Evolutionary conservation across 495 filamentous ascomycete genomes (phyloP), one percentile per base, ranked within the genome.

Genomic region (Penicillium subrubescens): DNA sequence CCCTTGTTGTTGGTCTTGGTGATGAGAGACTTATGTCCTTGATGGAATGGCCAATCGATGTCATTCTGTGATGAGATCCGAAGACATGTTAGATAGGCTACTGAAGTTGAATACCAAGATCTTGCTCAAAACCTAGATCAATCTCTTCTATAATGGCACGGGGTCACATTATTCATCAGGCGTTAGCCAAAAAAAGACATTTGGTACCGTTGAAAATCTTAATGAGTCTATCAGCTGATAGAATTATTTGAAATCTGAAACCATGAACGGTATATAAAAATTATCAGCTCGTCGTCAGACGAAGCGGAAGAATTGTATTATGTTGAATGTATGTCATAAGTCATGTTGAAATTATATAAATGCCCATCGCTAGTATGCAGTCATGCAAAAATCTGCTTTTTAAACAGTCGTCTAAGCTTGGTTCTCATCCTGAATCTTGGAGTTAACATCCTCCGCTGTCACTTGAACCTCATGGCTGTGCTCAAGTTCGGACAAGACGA

Each of bases 391-490:
- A 54, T 19, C 15, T 8, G 15, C 29, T 53, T 17, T 34, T 54
- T 37, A 56, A 56, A 15, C 33, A 25, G 33, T 35, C 14, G 29
- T 54, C 29, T 34, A 4, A 8, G 53, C 53, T 5, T 37, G 53
- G 8, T n/a, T 33, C n/a, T 44, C 56, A 21, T 58, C 56, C 21
- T 41, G 35, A 17, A 44, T 29, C 27, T 58, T 58, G 35, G 35
- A n/a, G 8, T 21, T 27, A 2, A 58, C 23, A 27, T 74, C 70
- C 29, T 74, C 73, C 27, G 29, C 72, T 27, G 66, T 67, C 52
- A 76, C 70, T 51, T 67, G 61, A 17, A 76, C 67, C 67, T 76
- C 73, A 43, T 76, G 73, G 41, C 72, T 76, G 53, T 76, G 73
- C 44, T 76, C 73, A 37, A 76, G 64, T 29, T 68, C 72, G 25